phyloP scores from a whole-genome alignment of 441 rosid species.

The Euphorbia celastroides region DNA sequence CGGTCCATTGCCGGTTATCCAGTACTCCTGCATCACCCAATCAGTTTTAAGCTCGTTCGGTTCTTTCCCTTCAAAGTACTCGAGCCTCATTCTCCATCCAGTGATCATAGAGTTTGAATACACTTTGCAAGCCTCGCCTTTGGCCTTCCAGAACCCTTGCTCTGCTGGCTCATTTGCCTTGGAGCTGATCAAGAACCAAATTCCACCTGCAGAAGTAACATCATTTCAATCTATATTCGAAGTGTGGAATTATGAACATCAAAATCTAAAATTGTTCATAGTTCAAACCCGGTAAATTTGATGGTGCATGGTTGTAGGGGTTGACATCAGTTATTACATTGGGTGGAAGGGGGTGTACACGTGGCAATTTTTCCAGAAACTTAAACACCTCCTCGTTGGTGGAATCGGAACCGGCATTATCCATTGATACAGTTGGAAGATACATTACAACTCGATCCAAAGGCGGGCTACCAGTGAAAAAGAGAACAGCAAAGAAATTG shows the following conservation, averaged over 20 bases:
- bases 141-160: slow-evolving; percentile 40
- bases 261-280: neutral
- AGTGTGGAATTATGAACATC: neutral
- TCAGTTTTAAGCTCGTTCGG: slow-evolving; percentile 27
- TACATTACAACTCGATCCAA: slow-evolving; percentile 24
- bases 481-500: neutral
- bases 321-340: slow-evolving; percentile 36
- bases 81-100: slow-evolving; percentile 45
- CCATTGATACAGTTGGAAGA: slow-evolving; percentile 21
- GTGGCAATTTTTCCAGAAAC: slow-evolving; percentile 19
- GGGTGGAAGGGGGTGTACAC: slow-evolving; percentile 34
- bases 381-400: slow-evolving; percentile 24
- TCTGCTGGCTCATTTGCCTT: slow-evolving; percentile 19
- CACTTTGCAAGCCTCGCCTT: slow-evolving; percentile 33
- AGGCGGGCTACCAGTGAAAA: slow-evolving; percentile 4
- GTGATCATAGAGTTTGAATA: slow-evolving; percentile 27
- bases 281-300: slow-evolving; percentile 38
- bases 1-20: slow-evolving; percentile 25
- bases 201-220: slow-evolving; percentile 22
- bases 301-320: slow-evolving; percentile 33
- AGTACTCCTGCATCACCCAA: slow-evolving; percentile 51
- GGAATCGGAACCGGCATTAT: slow-evolving; percentile 22
- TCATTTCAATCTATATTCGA: neutral
- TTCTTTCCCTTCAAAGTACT: slow-evolving; percentile 33
- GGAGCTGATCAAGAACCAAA: slow-evolving; percentile 38